Base-by-base conservation (phyloP, 2,329 filamentous ascomycete genomes). In the Sporothrix brasiliensis region DNA sequence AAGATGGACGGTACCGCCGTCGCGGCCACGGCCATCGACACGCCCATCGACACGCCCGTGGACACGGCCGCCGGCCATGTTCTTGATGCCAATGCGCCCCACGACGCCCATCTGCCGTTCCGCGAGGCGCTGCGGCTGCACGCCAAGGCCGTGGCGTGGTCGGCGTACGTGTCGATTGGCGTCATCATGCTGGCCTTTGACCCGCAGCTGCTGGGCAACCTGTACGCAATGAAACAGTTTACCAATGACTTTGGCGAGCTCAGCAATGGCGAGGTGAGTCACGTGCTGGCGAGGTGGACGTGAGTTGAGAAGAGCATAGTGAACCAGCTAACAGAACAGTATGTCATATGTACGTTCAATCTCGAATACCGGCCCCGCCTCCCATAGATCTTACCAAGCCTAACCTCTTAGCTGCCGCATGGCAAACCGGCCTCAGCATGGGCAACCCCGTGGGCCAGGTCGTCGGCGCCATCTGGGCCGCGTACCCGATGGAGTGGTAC, bases 401-500 rank as follows among this genome's bases (percentile, higher is more conserved):
- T 61, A 30, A 49, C 34, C 24, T 19, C 9, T 19, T 54, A 73
- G 69, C 74, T 52, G 83, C 83, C 0, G 75, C 80, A 0, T 85
- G 83, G 83, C 83, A 85, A 72, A 83, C 80, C 0, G 82, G 79
- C 11, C 77, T 85, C 1, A 81, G 79, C 1, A 83, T 87, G 80
- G 86, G 85, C 13, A 86, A 84, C 73, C 85, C 86, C 0, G 80
- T 88, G 30, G 86, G 86, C 0, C 86, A 88, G 74, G 83, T 88
- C 9, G 76, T 87, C 30, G 86, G 86, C 39, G 86, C 86, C 13
- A 78, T 88, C 16, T 77, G 81, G 21, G 83, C 81, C 10, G 82
- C 80, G 1, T 83, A 83, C 65, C 83, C 82, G 0, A 81, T 84
- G 78, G 81, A 85, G 69, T 67, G 75, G 49, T 83, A 80, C 65